Evolutionary conservation across 495 filamentous ascomycete genomes (phyloP), one percentile per base, ranked within the genome.

Genomic region (Penicillium mononematosum): DNA sequence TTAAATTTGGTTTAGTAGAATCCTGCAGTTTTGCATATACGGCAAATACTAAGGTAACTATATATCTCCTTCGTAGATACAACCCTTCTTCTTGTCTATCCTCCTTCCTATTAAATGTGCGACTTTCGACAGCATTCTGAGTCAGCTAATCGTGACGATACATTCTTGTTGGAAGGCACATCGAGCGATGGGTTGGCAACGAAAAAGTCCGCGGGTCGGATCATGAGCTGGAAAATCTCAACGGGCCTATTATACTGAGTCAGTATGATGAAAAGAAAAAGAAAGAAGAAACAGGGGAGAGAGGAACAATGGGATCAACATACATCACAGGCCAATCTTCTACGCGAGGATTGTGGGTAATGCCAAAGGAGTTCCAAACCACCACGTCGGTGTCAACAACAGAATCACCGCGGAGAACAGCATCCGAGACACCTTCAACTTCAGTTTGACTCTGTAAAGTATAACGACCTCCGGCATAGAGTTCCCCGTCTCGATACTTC

Each of bases 381-480:
- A 79, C 76, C 1, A 79, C 70, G 55, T 79, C 76, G 0, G 73
- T 74, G 44, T 79, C 76, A 1, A 78, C 74, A n/a, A 85, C 74
- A n/a, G 76, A 64, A 3, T 77, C 74, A 32, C 81, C 81, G 0
- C 72, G 70, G 42, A 83, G 81, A 42, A 77, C 72, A 1, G 85
- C 84, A 43, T 79, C 74, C 0, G 83, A 78, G 3, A 81, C 78
- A 4, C 88, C 89, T 14, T 84, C 87, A 11, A 86, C 74, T 45
- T 78, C 76, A 16, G 59, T 45, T 52, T 74, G 71, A 25, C 85
- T 89, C 74, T 96, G 92, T 59, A 96, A 89, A 1, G 93, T 96
- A 69, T 93, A 96, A 58, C 85, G 81, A 1, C 92, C 92, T 19
- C 87, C 92, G 0, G 93, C 86, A 64, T 86, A 96, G 5, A 96